These are phyloP conservation scores for Gossypium armourianum DNA, from an alignment of 441 rosid species.

Conservation along the genomic window DNA sequence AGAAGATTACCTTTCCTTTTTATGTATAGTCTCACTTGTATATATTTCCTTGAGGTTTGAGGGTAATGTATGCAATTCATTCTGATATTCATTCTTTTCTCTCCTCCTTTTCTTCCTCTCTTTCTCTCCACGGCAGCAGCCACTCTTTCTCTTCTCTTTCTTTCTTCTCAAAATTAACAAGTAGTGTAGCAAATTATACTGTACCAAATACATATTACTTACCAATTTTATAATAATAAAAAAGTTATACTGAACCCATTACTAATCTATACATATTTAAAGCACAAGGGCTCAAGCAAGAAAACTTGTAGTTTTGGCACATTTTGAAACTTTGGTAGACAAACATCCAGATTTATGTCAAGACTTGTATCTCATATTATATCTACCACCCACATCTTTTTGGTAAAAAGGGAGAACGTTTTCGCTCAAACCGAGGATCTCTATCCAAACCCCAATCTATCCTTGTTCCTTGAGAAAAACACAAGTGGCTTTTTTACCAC, in stretches of 20 bases:
- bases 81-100: not conserved
- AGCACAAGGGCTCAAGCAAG: not conserved
- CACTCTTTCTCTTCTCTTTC: not conserved
- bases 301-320: not conserved
- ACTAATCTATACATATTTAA: not conserved
- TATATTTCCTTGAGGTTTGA: not conserved
- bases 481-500: not conserved
- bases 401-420: not conserved
- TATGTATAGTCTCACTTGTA: not conserved
- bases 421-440: not conserved
- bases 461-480: not conserved
- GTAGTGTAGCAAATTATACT: not conserved
- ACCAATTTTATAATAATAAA: not conserved
- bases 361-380: not conserved
- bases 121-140: not conserved
- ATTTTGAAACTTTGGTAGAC: not conserved
- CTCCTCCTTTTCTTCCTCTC: not conserved
- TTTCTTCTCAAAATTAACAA: not conserved
- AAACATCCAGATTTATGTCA: not conserved
- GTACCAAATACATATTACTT: not conserved
- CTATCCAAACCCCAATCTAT: not conserved
- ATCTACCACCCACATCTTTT: not conserved
- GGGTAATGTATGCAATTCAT: not conserved
- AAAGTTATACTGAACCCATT: not conserved
- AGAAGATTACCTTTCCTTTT: not conserved